Conservation (phyloP, 306 rosid genomes). For the Cucumis melo region DNA sequence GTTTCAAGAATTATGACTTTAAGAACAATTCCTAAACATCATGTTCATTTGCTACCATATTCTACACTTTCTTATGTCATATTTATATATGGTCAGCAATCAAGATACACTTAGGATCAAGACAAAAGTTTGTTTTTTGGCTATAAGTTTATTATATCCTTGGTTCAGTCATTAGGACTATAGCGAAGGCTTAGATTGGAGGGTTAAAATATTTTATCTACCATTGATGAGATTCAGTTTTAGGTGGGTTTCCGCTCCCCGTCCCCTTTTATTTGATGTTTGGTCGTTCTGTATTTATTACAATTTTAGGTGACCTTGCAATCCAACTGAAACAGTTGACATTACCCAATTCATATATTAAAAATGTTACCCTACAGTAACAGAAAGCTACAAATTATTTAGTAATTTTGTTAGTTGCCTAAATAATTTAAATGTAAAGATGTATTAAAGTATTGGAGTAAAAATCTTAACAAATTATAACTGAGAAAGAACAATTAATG, state of each 20-base stretch:
- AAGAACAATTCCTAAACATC: too few relatives aligned
- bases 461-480: slow-evolving; percentile 35
- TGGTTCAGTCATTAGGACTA: not conserved
- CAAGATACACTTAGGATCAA: not conserved
- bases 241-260: not conserved
- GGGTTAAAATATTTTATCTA: not conserved
- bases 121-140: not conserved
- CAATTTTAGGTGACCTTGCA: not conserved
- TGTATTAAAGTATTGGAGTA: slow-evolving; percentile 21
- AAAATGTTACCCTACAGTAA: not conserved
- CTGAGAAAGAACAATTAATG: slow-evolving; percentile 73
- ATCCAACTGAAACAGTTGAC: not conserved
- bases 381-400: slow-evolving; percentile 1
- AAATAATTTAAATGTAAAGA: not conserved
- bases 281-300: not conserved
- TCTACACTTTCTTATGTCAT: not conserved
- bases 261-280: not conserved
- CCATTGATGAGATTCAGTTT: not conserved
- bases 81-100: not conserved
- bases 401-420: slow-evolving; percentile 1
- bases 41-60: not conserved
- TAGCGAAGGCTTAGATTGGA: not conserved
- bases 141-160: not conserved
- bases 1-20: not conserved
- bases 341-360: not conserved